phyloP scores from a whole-genome alignment of 2,329 filamentous ascomycete species.

The Xylaria arbuscula region DNA sequence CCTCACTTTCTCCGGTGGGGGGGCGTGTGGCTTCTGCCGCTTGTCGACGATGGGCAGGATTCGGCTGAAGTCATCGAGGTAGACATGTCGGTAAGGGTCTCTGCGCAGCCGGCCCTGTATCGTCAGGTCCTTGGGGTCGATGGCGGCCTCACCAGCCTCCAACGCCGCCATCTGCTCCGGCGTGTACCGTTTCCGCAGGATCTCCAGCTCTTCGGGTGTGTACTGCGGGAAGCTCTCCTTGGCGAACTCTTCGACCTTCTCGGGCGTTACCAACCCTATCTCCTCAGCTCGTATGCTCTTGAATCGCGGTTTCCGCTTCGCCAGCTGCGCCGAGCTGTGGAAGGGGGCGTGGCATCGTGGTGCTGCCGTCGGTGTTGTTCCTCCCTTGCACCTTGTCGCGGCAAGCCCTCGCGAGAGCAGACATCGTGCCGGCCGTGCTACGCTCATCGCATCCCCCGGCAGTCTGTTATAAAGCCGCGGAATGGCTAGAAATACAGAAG shows the following conservation, averaged over 20 bases:
- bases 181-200: conserved; percentile 76
- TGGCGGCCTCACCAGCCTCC: conserved; percentile 80
- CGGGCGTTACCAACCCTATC: conserved; percentile 61
- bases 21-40: conserved; percentile 62
- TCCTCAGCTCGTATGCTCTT: conserved; percentile 64
- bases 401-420: conserved; percentile 63
- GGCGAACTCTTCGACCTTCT: conserved; percentile 58
- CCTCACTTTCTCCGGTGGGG: conserved; percentile 66
- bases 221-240: conserved; percentile 70
- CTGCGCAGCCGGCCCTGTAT: conserved; percentile 76
- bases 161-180: conserved; percentile 84
- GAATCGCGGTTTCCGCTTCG: conserved; percentile 62
- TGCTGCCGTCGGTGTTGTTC: conserved; percentile 34
- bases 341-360: conserved; percentile 56
- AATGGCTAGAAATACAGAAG: conserved; percentile 39
- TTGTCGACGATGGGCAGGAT: conserved; percentile 83
- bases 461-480: conserved; percentile 37
- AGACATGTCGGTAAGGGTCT: conserved; percentile 78
- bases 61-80: conserved; percentile 84
- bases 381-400: conserved; percentile 44
- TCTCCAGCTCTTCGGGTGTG: conserved; percentile 71
- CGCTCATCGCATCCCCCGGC: conserved; percentile 61
- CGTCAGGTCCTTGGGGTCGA: conserved; percentile 79
- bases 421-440: conserved; percentile 65
- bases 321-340: conserved; percentile 62